Evolutionary conservation across 768 basidiomycete genomes (phyloP).

Genomic region (Lentinula aciculospora): DNA sequence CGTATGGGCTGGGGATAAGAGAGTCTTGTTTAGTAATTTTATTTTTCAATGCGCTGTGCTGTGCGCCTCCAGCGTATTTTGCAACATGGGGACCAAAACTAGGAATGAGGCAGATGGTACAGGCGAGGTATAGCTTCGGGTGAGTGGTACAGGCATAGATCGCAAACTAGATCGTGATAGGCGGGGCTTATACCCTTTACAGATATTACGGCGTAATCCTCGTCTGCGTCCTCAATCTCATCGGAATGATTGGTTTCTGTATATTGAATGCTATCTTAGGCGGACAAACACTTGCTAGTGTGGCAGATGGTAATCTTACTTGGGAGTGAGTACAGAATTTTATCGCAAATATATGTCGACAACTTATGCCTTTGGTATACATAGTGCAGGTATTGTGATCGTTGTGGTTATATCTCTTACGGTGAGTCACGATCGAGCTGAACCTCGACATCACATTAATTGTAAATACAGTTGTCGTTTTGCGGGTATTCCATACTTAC

Average conservation of each 20-base stretch:
- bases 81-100: constrained; percentile 77
- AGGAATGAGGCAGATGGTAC: constrained; percentile 84
- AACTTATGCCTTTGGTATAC: neutral
- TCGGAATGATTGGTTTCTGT: constrained; percentile 62
- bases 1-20: constrained; percentile 34
- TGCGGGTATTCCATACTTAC: constrained; percentile 47
- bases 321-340: constrained; percentile 31
- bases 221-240: constrained; percentile 56
- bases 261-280: constrained; percentile 71
- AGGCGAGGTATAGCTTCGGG: constrained; percentile 42
- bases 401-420: constrained; percentile 64
- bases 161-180: neutral
- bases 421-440: constrained; percentile 31
- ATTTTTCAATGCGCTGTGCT: constrained; percentile 41
- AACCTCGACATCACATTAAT: constrained; percentile 14
- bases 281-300: constrained; percentile 46
- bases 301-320: constrained; percentile 32
- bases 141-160: constrained; percentile 10
- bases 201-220: constrained; percentile 63
- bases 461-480: constrained; percentile 40
- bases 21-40: constrained; percentile 40
- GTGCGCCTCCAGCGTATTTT: constrained; percentile 38
- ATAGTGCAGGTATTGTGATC: constrained; percentile 77
- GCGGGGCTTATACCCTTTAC: constrained; percentile 9
- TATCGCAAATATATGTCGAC: neutral